These are phyloP conservation scores for Ophiostoma ips DNA, from an alignment of 2,329 filamentous ascomycete genomes.

Conservation along the genomic window DNA sequence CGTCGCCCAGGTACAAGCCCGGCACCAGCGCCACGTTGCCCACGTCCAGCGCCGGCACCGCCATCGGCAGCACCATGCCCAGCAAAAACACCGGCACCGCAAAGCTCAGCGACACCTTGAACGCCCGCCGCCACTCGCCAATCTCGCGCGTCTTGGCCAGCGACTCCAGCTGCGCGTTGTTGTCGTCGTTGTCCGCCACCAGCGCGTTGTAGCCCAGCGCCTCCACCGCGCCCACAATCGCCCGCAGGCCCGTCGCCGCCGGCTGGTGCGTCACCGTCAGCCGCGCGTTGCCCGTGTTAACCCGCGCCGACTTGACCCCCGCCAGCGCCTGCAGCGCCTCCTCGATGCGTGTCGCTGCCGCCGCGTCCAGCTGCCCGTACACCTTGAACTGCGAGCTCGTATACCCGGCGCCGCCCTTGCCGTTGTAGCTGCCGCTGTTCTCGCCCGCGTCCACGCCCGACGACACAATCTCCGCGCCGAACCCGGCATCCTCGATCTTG, in stretches of 20 bases:
- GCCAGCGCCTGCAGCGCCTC: constrained; percentile 46
- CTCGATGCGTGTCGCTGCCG: constrained; percentile 60
- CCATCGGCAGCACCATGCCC: constrained; percentile 91
- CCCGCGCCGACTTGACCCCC: constrained; percentile 59
- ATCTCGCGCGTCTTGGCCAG: constrained; percentile 94
- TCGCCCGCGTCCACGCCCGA: constrained; percentile 49
- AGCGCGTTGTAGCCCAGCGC: constrained; percentile 76
- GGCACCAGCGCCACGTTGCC: constrained; percentile 51
- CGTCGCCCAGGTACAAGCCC: constrained; percentile 77
- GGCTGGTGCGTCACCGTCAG: constrained; percentile 63
- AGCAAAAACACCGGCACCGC: constrained; percentile 83
- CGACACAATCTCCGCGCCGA: constrained; percentile 72
- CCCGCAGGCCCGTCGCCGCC: constrained; percentile 59
- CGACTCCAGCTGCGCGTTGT: constrained; percentile 91
- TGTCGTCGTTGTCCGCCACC: constrained; percentile 83
- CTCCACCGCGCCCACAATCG: constrained; percentile 72
- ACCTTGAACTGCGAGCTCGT: constrained; percentile 67
- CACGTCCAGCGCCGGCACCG: constrained; percentile 60
- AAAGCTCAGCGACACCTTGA: constrained; percentile 63
- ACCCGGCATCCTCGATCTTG: constrained; percentile 79
- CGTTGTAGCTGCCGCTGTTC: too few relatives aligned
- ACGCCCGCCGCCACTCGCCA: constrained; percentile 76
- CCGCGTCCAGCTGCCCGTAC: constrained; percentile 63
- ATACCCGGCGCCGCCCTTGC: too few relatives aligned
- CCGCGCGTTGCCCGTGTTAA: constrained; percentile 61